A percentile compares a stretch with the other conserved stretches of the same genome.
Evolutionary conservation across 164 flowering plant genomes (phyloP).

Genomic region (Cinnamomum micranthum): DNA sequence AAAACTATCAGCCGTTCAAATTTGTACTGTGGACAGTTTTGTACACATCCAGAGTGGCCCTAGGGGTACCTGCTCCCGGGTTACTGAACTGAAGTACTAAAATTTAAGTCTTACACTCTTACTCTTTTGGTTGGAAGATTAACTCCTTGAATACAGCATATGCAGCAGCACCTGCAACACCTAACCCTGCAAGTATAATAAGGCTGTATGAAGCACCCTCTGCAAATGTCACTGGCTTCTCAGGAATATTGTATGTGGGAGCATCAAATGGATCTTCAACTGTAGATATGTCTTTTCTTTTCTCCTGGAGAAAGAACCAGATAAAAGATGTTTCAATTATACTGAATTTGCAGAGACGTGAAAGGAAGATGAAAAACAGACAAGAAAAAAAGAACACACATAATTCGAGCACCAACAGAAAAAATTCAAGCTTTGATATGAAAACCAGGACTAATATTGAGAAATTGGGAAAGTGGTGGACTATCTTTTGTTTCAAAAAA

Average conservation of each 20-base stretch:
- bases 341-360: background rate
- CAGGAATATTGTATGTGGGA: constrained; percentile 91
- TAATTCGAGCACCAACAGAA: too few species aligned
- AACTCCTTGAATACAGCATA: constrained; percentile 91
- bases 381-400: background rate
- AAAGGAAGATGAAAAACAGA: background rate
- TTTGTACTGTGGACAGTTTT: too few species aligned
- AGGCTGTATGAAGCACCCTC: constrained; percentile 90
- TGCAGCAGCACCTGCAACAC: constrained; percentile 77
- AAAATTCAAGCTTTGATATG: too few species aligned
- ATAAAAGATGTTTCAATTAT: background rate
- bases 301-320: constrained; percentile 24
- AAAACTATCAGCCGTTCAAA: too few species aligned
- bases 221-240: constrained; percentile 86
- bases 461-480: background rate
- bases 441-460: too few species aligned
- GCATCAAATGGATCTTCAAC: constrained; percentile 96
- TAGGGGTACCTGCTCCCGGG: background rate
- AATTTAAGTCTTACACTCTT: constrained; percentile 12
- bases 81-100: background rate
- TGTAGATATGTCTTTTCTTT: constrained; percentile 63
- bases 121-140: constrained; percentile 91
- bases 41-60: too few species aligned
- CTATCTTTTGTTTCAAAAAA: background rate
- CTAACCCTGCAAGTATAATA: constrained; percentile 87